Percentiles rank a stretch among this genome's conserved stretches.
Evolutionary conservation across 2,329 filamentous ascomycete species (phyloP).

Genomic region (Diaporthe amygdali): DNA sequence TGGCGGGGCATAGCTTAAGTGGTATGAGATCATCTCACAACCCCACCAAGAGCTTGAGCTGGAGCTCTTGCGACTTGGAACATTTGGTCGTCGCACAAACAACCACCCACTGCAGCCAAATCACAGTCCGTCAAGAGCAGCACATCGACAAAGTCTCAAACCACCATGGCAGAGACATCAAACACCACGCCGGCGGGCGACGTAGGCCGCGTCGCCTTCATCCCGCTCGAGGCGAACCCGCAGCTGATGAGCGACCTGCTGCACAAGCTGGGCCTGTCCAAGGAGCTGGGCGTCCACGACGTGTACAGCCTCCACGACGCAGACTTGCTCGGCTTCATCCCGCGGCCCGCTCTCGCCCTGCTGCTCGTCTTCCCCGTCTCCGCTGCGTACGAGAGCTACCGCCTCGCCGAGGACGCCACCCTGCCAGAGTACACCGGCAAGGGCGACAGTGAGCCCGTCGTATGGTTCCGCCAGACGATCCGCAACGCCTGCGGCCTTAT

Average conservation of each 20-base stretch:
- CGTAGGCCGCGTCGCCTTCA: slow-evolving; percentile 46
- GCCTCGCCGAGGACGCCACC: slow-evolving; percentile 73
- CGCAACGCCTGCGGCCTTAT: slow-evolving; percentile 92
- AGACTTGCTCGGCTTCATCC: slow-evolving; percentile 83
- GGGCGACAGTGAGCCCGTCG: slow-evolving; percentile 74
- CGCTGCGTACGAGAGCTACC: slow-evolving; percentile 77
- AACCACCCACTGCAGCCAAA: neutral
- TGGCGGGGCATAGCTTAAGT: slow-evolving; percentile 16
- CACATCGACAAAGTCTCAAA: neutral
- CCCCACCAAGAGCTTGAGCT: slow-evolving; percentile 7
- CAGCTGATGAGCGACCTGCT: slow-evolving; percentile 85
- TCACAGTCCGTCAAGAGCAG: neutral
- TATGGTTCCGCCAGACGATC: slow-evolving; percentile 97
- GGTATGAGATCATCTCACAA: slow-evolving; percentile 22
- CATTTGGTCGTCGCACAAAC: neutral
- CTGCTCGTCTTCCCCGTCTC: slow-evolving; percentile 92
- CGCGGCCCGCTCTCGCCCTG: slow-evolving; percentile 85
- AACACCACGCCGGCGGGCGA: slow-evolving; percentile 40
- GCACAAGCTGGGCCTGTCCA: slow-evolving; percentile 82
- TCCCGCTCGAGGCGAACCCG: slow-evolving; percentile 77
- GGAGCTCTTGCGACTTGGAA: neutral
- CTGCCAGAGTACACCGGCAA: slow-evolving; percentile 68
- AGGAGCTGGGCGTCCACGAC: slow-evolving; percentile 81
- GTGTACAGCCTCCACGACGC: slow-evolving; percentile 90
- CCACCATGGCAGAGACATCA: slow-evolving; percentile 7